Evolutionary conservation across 345 rosid species (phyloP), one percentile per base, ranked within the genome.

Genomic region (Pseudoturritis turrita): DNA sequence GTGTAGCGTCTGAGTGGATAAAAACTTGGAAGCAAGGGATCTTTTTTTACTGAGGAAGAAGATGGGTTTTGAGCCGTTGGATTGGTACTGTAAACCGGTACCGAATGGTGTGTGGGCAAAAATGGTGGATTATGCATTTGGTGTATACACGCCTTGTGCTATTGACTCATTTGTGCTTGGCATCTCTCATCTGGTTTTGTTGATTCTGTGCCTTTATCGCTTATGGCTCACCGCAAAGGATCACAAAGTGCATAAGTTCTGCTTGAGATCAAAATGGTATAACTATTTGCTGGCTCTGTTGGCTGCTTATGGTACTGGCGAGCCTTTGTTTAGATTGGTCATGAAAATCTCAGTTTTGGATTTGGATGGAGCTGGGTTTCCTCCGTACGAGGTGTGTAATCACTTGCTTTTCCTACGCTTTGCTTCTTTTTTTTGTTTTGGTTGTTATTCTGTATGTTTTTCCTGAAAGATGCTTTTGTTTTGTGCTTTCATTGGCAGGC

Each of bases 131-230:
- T 91, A 88, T 86, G 99, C 97, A 14, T 87, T 95, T 80, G 99
- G 99, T 46, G 88, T 86, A 45, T 95, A 91, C 79, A 91, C 99
- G 53, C 99, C 99, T 22, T 91, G 99, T 82, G 96, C 90, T 40
- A 80, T 92, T 18, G 88, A 91, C 76, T 83, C 94, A 50, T 71
- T 91, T 76, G 99, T 91, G 63, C 50, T 91, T 28, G 71, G 80
- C 4, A 17, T 87, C 54, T 83, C 97, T 59, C 87, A 95, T 72
- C 45, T 95, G 80, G 83, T 77, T 71, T 84, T 95, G 51, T 76
- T 87, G 74, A 81, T 83, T 12, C 80, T 95, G 2, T 91, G 98
- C 77, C 64, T 83, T 47, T 89, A 89, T 49, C 85, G 98, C 11
- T 71, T 89, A 64, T 95, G 98, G 98, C 83, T 88, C 64, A 89